Base-by-base conservation (phyloP, 2,329 filamentous ascomycete genomes). In the Ophiocordyceps australis region DNA sequence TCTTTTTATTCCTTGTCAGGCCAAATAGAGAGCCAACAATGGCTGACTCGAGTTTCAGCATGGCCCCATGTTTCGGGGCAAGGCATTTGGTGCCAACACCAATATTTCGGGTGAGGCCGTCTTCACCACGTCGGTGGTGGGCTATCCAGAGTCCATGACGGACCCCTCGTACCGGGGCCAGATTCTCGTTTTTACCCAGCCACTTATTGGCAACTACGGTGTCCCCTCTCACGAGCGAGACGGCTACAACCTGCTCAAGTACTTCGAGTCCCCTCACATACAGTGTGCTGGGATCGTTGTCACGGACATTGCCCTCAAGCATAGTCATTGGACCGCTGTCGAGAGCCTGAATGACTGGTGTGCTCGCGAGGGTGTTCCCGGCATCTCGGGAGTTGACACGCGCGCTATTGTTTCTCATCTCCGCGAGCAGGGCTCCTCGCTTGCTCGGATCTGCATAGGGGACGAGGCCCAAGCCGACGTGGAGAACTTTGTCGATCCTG, bases 391-490 rank as follows among this genome's bases (percentile, higher is more conserved):
- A 27, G 89, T 98, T 24, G 89, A 98, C 48, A 98, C 89, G 26
- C 82, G 89, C 52, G 86, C 75, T 35, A 93, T 98, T 45, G 89
- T 98, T 47, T 95, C 89, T 27, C 74, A 82, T 47, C 71, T 98
- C 41, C 82, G 89, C 49, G 89, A 98, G 65, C 80, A 89, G 54
- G 89, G 89, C 53, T 95, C 86, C 23, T 95, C 86, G 29, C 72
- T 98, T 27, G 89, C 86, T 41, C 74, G 82, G 46, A 93, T 98
- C 55, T 80, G 83, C 22, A 75, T 93, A 42, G 89, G 89, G 40
- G 89, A 95, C 47, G 85, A 94, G 59, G 98, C 98, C 50, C 89
- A 98, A 54, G 86, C 85, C 36, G 86, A 95, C 43, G 82, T 98
- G 59, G 89, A 95, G 60, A 77, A 85, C 36, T 98, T 82, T 52